phyloP scores from a whole-genome alignment of 176 grass and related monocot genomes.

The Ampelocalamus luodianensis region DNA sequence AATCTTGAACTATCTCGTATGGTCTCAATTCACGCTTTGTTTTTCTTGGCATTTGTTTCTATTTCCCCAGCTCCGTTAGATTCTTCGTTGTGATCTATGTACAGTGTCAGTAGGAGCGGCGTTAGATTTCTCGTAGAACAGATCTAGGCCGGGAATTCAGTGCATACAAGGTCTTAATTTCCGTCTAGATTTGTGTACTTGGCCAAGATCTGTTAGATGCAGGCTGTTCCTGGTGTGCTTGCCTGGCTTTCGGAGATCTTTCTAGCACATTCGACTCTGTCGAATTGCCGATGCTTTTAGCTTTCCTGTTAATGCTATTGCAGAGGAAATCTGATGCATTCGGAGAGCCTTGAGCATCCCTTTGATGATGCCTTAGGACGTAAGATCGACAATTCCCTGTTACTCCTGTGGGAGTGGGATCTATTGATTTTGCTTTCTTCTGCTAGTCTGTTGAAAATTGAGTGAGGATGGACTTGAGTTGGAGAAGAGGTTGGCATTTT shows the following conservation, averaged over 20 bases:
- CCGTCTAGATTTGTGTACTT: conserved; percentile 2
- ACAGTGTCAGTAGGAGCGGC: not conserved
- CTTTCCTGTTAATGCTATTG: conserved; percentile 7
- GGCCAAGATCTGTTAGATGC: conserved; percentile 28
- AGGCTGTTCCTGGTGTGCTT: not conserved
- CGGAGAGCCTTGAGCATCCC: not conserved
- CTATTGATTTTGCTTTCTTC: not conserved
- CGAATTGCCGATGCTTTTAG: conserved; percentile 1
- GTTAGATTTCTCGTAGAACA: not conserved
- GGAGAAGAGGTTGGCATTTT: not conserved
- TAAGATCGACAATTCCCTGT: not conserved
- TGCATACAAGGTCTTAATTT: not conserved
- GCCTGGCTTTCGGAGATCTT: not conserved
- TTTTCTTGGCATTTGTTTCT: not conserved
- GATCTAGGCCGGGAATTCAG: not conserved
- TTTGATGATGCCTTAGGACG: conserved; percentile 18
- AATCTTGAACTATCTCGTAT: not conserved
- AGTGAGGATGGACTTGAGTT: too few relatives aligned
- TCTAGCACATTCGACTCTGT: not conserved
- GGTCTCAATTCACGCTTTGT: not conserved
- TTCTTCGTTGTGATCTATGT: not conserved
- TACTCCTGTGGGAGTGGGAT: not conserved
- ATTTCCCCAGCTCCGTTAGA: not conserved
- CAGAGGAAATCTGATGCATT: conserved; percentile 20
- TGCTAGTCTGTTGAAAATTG: not conserved